Conservation (phyloP, 306 rosid species). For the Malus domestica region ASM211411v1 NC_041800.1:20184733-20185232, state of each 20-base stretch:
- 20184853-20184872: conserved; percentile 62
- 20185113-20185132: too few species aligned
- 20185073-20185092: background rate
- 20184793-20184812: background rate
- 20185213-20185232: conserved; percentile 24
- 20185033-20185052: background rate
- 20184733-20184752: conserved; percentile 76
- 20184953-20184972: conserved; percentile 22
- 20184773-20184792: background rate
- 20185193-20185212: conserved; percentile 34
- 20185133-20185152: background rate
- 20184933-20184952: conserved; percentile 54
- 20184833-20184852: conserved; percentile 7
- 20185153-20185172: background rate
- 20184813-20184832: background rate
- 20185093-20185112: too few species aligned
- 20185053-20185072: background rate
- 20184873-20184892: conserved; percentile 72
- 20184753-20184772: background rate
- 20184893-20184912: conserved; percentile 53
- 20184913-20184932: conserved; percentile 64
- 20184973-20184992: conserved; percentile 44
- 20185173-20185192: background rate
- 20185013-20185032: background rate
- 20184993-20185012: conserved; percentile 26